Evolutionary conservation across 225 moss, liverwort and hornwort genomes (phyloP).

Genomic region (Lunularia cruciata): DNA sequence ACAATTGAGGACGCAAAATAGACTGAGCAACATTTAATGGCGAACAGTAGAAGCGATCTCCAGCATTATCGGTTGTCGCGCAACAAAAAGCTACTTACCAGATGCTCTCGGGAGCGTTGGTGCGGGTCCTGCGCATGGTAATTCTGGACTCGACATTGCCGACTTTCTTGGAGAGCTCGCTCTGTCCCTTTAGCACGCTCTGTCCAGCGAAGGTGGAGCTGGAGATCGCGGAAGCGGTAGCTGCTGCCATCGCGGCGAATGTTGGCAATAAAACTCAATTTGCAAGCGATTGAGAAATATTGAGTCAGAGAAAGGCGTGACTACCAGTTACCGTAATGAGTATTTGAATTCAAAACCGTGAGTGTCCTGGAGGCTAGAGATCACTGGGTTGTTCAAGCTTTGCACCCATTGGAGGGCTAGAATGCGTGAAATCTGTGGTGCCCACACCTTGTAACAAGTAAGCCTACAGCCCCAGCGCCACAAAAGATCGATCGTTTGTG

Average conservation of each 20-base stretch:
- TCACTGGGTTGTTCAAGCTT: neutral
- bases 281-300: neutral
- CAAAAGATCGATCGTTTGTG: neutral
- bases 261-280: neutral
- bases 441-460: neutral
- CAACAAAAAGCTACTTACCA: constrained; percentile 23
- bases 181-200: constrained; percentile 36
- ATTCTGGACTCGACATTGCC: constrained; percentile 44
- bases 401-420: constrained; percentile 19
- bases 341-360: neutral
- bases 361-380: neutral
- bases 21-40: neutral
- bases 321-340: neutral
- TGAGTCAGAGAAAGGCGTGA: neutral
- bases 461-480: neutral
- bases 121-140: constrained; percentile 55
- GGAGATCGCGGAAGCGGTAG: constrained; percentile 45
- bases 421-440: constrained; percentile 3
- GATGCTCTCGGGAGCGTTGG: constrained; percentile 35
- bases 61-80: too few species aligned
- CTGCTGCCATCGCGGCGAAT: constrained; percentile 42
- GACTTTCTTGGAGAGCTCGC: constrained; percentile 40
- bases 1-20: neutral
- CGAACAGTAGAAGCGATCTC: neutral
- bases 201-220: constrained; percentile 54